Conservation (phyloP, 2,329 filamentous ascomycete species). For the Raffaelea albimanens region DNA sequence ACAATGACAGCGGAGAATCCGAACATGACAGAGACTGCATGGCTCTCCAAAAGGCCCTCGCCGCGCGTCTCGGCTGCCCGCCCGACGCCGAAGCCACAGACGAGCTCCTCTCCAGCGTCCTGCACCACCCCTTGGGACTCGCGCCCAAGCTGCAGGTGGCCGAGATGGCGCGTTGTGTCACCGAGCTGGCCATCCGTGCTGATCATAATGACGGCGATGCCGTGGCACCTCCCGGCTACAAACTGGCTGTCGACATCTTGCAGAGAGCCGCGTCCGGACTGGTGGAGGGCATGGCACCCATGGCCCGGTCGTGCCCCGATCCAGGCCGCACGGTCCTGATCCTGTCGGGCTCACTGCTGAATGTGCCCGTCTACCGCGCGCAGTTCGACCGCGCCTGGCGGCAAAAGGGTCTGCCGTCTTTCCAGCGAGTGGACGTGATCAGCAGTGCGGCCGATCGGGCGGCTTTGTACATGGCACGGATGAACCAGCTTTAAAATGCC, state of each 20-base stretch:
- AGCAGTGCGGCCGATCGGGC: background rate
- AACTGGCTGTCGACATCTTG: background rate
- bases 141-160: slow-evolving; percentile 8
- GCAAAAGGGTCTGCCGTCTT: background rate
- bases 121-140: slow-evolving; percentile 2
- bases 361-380: slow-evolving; percentile 3
- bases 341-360: slow-evolving; percentile 5
- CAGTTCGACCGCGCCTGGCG: slow-evolving; percentile 3
- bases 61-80: background rate
- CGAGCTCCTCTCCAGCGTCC: slow-evolving; percentile 3
- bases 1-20: background rate
- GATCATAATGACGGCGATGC: too few relatives aligned
- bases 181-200: slow-evolving; percentile 3
- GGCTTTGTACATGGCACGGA: background rate
- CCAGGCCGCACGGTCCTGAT: slow-evolving; percentile 2
- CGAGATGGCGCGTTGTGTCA: slow-evolving; percentile 6
- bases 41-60: too few relatives aligned
- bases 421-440: background rate
- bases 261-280: background rate
- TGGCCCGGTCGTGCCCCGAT: slow-evolving; percentile 1
- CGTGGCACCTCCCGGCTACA: background rate
- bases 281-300: slow-evolving; percentile 2
- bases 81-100: background rate
- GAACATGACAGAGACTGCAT: too few relatives aligned
- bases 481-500: too few relatives aligned